These are phyloP conservation scores for Pyrenochaeta sp. DNA, from an alignment of 2,329 filamentous ascomycete genomes.

Conservation along the genomic window DNA sequence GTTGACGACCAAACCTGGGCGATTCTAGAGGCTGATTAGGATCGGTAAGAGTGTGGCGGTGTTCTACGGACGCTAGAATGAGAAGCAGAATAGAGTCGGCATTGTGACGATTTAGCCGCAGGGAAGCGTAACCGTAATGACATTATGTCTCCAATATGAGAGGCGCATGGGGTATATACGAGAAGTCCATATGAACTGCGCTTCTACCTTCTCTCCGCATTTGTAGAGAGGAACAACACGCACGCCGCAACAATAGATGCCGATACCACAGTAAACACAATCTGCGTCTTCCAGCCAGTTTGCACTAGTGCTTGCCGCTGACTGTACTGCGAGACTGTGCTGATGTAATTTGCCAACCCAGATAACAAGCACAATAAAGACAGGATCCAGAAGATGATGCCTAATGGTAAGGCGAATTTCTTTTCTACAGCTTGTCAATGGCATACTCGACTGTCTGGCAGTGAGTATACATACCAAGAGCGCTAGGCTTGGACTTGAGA, in stretches of 20 bases:
- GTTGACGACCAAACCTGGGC: conserved; percentile 94
- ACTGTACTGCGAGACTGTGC: conserved; percentile 82
- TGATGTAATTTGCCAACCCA: conserved; percentile 88
- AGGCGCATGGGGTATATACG: conserved; percentile 6
- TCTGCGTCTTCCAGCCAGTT: conserved; percentile 90
- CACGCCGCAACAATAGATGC: conserved; percentile 53
- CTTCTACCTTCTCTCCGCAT: conserved; percentile 37
- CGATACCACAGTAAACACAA: conserved; percentile 63
- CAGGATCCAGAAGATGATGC: conserved; percentile 86
- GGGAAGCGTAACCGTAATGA: neutral
- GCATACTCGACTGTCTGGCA: neutral
- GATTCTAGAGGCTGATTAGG: conserved; percentile 69
- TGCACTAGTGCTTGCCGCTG: conserved; percentile 84
- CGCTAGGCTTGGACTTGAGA: conserved; percentile 72
- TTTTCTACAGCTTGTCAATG: conserved; percentile 64
- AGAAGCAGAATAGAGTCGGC: neutral
- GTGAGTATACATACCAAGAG: conserved; percentile 22
- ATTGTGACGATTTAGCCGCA: neutral
- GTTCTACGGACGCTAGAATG: neutral
- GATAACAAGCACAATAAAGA: conserved; percentile 77
- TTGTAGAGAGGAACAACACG: conserved; percentile 51
- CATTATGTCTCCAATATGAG: neutral
- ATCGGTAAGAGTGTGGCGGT: neutral
- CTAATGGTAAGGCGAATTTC: conserved; percentile 81
- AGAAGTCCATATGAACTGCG: conserved; percentile 5